Base-by-base conservation (phyloP, 352 stramenopile genomes). In the Pythium rishiriense region DNA sequence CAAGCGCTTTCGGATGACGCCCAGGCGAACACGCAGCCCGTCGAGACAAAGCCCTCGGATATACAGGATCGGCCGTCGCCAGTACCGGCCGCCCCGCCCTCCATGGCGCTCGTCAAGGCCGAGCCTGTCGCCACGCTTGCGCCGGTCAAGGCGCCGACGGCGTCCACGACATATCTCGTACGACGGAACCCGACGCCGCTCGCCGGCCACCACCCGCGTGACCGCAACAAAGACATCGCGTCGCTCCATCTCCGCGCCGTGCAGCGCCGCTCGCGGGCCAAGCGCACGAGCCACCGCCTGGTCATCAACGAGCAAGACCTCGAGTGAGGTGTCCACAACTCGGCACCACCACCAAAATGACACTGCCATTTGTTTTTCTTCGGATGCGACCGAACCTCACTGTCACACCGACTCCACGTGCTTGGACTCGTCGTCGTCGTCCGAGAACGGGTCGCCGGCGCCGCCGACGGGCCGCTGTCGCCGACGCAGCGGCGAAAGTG, bases 161-260 rank as follows among this genome's bases (percentile, higher is more conserved):
- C 24, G 24, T n/a, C 50, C 3, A 14, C 50, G 15, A 25, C 51
- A 12, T 39, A 54, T 49, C 22, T 41, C 2, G 39, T 52, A 11
- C 31, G 33, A 5, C 31, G 53, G 14, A 12, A 43, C 37, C 37
- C 37, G 37, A 43, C 12, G 37, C 9, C 35, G 35, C n/a, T 12
- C 37, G 37, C 37, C n/a, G 37, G 1, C 10, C 10, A 43, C 4
- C 28, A 66, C 5, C 75, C 73, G 4, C 53, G 65, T 1, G 82
- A 90, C 51, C 80, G 82, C 10, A 87, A 91, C 72, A 74, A 78
- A 62, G 82, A 87, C 45, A 91, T 91, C 21, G 80, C 82, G 3
- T 42, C 73, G 10, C 68, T 91, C 15, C 79, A 91, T 46, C 42
- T 85, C 21, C 73, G 76, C 21, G 78, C 78, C 25, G 73, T 91